Evolutionary conservation across 2,329 filamentous ascomycete species (phyloP).

Genomic region (Colletotrichum higginsianum): DNA sequence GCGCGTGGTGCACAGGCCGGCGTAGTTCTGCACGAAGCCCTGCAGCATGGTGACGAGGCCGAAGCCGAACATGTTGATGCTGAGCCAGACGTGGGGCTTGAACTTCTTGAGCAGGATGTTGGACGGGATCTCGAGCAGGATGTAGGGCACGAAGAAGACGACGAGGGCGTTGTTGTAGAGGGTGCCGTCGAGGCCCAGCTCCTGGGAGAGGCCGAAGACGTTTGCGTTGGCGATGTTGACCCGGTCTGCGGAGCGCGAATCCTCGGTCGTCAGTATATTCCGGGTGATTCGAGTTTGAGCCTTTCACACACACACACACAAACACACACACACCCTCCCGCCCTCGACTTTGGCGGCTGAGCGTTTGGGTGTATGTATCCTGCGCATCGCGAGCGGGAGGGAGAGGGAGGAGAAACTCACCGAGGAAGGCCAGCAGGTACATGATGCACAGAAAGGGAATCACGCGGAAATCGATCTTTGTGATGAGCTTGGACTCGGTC

Average conservation of each 20-base stretch:
- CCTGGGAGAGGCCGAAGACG: slow-evolving; percentile 74
- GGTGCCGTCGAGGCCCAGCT: slow-evolving; percentile 71
- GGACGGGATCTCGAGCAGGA: slow-evolving; percentile 77
- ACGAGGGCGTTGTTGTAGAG: slow-evolving; percentile 83
- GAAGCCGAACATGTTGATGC: slow-evolving; percentile 87
- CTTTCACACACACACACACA: neutral
- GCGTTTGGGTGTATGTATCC: neutral
- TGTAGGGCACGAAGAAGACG: slow-evolving; percentile 87
- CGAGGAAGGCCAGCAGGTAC: slow-evolving; percentile 79
- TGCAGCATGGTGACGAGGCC: slow-evolving; percentile 82
- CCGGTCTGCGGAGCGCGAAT: slow-evolving; percentile 59
- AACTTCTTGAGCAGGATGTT: slow-evolving; percentile 54
- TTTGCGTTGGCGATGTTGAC: slow-evolving; percentile 87
- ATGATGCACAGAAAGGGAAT: slow-evolving; percentile 81
- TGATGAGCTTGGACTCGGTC: slow-evolving; percentile 75
- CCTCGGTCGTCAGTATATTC: neutral
- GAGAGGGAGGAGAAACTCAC: slow-evolving; percentile 47
- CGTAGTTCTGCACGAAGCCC: slow-evolving; percentile 83
- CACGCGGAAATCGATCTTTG: slow-evolving; percentile 77
- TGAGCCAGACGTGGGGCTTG: slow-evolving; percentile 78
- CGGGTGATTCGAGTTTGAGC: neutral
- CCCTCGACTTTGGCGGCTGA: neutral
- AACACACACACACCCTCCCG: too few relatives aligned
- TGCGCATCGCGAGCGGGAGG: neutral
- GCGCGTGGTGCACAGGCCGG: slow-evolving; percentile 81